Evolutionary conservation across 2,329 filamentous ascomycete genomes (phyloP).

Genomic region (Arthroderma sp.): DNA sequence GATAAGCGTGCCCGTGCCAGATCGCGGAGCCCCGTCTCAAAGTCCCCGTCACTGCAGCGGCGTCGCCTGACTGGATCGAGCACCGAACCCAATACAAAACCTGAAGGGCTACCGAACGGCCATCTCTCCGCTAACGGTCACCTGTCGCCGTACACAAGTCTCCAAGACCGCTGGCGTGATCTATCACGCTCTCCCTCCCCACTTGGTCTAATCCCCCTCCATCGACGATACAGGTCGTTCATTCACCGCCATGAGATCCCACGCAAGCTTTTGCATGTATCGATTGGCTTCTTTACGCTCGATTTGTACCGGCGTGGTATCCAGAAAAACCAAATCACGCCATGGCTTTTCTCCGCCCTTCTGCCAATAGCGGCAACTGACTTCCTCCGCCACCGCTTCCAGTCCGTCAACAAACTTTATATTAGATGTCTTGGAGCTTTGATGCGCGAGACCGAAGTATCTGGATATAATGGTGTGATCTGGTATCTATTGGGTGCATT

Average conservation of each 20-base stretch:
- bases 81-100: constrained; percentile 39
- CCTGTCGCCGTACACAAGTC: constrained; percentile 49
- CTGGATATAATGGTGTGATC: constrained; percentile 91
- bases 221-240: constrained; percentile 78
- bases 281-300: constrained; percentile 87
- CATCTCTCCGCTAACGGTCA: constrained; percentile 47
- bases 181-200: constrained; percentile 86
- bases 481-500: constrained; percentile 90
- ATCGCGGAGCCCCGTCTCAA: constrained; percentile 53
- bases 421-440: constrained; percentile 72
- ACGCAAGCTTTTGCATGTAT: constrained; percentile 83
- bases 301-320: constrained; percentile 71
- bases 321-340: constrained; percentile 65
- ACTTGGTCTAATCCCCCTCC: constrained; percentile 86
- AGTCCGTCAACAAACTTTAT: constrained; percentile 73
- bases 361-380: constrained; percentile 76
- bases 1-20: constrained; percentile 52
- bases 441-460: constrained; percentile 93
- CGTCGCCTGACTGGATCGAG: constrained; percentile 36
- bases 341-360: constrained; percentile 66
- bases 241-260: constrained; percentile 96
- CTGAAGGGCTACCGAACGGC: constrained; percentile 26
- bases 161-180: constrained; percentile 63
- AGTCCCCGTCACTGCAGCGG: constrained; percentile 23
- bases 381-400: constrained; percentile 67